Base-by-base conservation (phyloP, 345 rosid genomes). In the Sisymbrium irio region DNA sequence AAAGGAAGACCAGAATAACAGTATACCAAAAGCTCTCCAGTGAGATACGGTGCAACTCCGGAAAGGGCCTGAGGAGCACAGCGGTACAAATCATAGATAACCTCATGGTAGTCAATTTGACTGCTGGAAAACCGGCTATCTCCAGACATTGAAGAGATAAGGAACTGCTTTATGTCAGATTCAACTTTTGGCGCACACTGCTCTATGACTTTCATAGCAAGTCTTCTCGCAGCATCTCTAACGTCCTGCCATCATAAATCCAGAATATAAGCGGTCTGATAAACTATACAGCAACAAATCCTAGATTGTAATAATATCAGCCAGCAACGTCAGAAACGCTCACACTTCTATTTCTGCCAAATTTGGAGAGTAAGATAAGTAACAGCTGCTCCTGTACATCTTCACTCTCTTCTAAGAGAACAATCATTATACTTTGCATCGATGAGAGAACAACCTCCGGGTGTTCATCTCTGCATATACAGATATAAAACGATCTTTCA, bases 11-110 rank as follows among this genome's bases (percentile, higher is more conserved):
- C 41, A 44, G 41, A 45, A 42, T 13, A 66, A 53, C 10, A 53
- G 46, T 66, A 81, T 94, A 95, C 99, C 99, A 95, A 81, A 54
- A 95, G 85, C 82, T 95, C 99, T 71, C 99, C 99, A 11, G 88
- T 89, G 76, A 95, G 92, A 79, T 92, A 86, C 10, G 98, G 94
- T 60, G 89, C 83, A 57, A 87, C 96, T 78, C 92, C 97, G 4
- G 97, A 75, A 65, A 95, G 82, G 54, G 88, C 80, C 77, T 92
- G 93, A 73, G 98, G 97, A 70, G 97, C 94, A 79, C 96, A 90
- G 65, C 78, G 67, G 78, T 88, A 88, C 63, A 95, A 65, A 73
- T 84, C 99, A 83, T 82, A 95, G 30, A 92, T 88, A 77, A 92
- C 92, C 70, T 95, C 92, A 83, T 92, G 97, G 80, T 86, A 83